Conservation (phyloP, 306 rosid species). For the Sophora flavescens region DNA sequence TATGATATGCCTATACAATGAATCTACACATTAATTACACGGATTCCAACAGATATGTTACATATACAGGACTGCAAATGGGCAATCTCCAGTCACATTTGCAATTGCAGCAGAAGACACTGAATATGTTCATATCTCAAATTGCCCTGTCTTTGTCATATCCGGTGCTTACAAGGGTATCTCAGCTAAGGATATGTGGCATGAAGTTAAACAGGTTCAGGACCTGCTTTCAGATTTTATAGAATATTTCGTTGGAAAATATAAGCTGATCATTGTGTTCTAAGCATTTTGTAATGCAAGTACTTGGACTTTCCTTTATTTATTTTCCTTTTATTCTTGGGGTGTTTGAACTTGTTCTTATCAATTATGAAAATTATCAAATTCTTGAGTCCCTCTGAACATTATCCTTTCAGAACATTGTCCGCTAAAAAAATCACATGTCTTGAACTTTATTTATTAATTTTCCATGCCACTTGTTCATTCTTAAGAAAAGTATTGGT, state of each 20-base stretch:
- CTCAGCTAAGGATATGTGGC: slow-evolving; percentile 90
- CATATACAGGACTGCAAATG: slow-evolving; percentile 71
- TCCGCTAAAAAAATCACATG: slow-evolving; percentile 27
- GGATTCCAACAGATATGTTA: background rate
- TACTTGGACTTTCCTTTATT: slow-evolving; percentile 31
- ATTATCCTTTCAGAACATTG: slow-evolving; percentile 14
- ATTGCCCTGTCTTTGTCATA: slow-evolving; percentile 84
- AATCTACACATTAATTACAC: too few species aligned
- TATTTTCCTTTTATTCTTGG: slow-evolving; percentile 37
- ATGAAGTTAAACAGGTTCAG: slow-evolving; percentile 81
- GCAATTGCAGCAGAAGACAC: slow-evolving; percentile 92
- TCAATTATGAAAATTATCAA: slow-evolving; percentile 35
- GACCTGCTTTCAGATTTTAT: slow-evolving; percentile 17
- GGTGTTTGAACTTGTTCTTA: slow-evolving; percentile 19
- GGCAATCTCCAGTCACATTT: slow-evolving; percentile 76
- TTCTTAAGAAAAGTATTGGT: slow-evolving; percentile 12
- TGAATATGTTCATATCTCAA: slow-evolving; percentile 74
- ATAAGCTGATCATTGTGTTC: slow-evolving; percentile 23
- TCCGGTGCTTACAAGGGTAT: slow-evolving; percentile 76
- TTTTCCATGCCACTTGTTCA: slow-evolving; percentile 2
- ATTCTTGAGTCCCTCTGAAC: slow-evolving; percentile 12
- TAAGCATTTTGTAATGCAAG: slow-evolving; percentile 36
- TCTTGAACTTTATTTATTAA: slow-evolving; percentile 25
- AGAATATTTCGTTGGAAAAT: slow-evolving; percentile 19
- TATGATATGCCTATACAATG: too few species aligned